Evolutionary conservation across 2,329 filamentous ascomycete species (phyloP), one percentile per base, ranked within the genome.

Genomic region (Raffaelea deltoideospora): DNA sequence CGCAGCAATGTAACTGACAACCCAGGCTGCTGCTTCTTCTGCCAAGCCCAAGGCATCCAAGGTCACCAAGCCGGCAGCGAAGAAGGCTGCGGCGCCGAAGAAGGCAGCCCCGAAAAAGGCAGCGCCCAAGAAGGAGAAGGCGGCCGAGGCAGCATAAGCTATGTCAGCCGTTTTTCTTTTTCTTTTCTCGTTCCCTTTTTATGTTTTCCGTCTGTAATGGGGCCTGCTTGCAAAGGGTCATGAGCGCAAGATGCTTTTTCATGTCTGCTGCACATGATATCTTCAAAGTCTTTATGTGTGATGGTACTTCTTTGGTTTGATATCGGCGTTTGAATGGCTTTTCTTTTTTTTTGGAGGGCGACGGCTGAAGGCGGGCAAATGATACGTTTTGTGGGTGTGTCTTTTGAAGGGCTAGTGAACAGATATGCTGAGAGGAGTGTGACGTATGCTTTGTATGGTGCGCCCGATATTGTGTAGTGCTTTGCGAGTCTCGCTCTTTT

Each of bases 11-110:
- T 28, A 28, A 10, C 36, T 38, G 39, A 41, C 35, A 13, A 73
- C 14, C 72, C 73, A 40, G 76, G 76, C 46, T 65, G 69, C 76
- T 26, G 35, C 24, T 39, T 67, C 79, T 34, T 61, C 86, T 36
- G 72, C 70, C 56, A 87, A 83, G 73, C 87, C 84, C 57, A 90
- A 90, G 73, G 78, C 82, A 37, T 84, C 85, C 34, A 79, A 85
- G 48, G 79, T 92, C 50, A 74, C 79, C 50, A 92, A 90, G 74
- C 64, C 68, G 19, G 62, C 66, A 27, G 60, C 58, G 41, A 70
- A 68, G 56, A 61, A 59, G 59, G 56, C 61, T 11, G 56, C 63
- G 14, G 50, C 59, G 10, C 47, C 58, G 26, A 64, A 62, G 54
- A 64, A 63, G 56, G 55, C 61, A 15, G 51, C 58, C 5, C 50